Conservation (phyloP, 2,329 filamentous ascomycete species). For the Fusarium buxicola region DNA sequence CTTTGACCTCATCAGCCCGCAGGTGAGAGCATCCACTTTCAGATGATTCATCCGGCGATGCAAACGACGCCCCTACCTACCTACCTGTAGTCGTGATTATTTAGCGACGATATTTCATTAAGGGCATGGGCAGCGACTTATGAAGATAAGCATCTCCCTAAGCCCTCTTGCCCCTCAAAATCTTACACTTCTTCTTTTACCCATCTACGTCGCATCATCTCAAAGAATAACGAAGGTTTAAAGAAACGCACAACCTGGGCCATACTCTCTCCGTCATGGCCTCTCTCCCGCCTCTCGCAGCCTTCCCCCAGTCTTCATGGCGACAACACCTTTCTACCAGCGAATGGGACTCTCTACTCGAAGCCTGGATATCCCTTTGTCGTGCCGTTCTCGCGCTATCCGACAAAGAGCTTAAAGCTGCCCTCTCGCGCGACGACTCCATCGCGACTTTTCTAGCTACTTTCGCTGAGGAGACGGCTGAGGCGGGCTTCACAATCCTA, state of each 20-base stretch:
- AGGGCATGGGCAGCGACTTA: slow-evolving; percentile 6
- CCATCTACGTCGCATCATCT: not conserved
- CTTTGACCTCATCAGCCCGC: slow-evolving; percentile 29
- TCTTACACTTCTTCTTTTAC: not conserved
- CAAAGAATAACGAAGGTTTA: not conserved
- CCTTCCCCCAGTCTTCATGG: slow-evolving; percentile 78
- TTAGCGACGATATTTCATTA: slow-evolving; percentile 18
- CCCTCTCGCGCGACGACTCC: slow-evolving; percentile 67
- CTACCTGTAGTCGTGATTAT: not conserved
- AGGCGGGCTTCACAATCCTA: slow-evolving; percentile 50
- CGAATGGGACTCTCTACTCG: slow-evolving; percentile 83
- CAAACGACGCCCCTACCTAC: slow-evolving; percentile 18
- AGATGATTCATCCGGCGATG: slow-evolving; percentile 58
- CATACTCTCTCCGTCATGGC: slow-evolving; percentile 49
- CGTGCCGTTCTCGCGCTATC: slow-evolving; percentile 72
- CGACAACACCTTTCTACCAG: slow-evolving; percentile 72
- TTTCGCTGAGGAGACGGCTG: slow-evolving; percentile 69
- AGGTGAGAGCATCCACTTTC: slow-evolving; percentile 43
- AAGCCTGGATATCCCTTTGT: slow-evolving; percentile 79
- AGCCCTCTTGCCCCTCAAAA: no score
- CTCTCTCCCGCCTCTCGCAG: slow-evolving; percentile 77
- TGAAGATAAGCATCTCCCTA: slow-evolving; percentile 5
- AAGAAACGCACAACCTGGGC: not conserved
- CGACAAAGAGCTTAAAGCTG: slow-evolving; percentile 64
- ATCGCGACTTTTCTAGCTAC: slow-evolving; percentile 73